Conservation (phyloP, 164 flowering plant species). For the Piper longum region DNA sequence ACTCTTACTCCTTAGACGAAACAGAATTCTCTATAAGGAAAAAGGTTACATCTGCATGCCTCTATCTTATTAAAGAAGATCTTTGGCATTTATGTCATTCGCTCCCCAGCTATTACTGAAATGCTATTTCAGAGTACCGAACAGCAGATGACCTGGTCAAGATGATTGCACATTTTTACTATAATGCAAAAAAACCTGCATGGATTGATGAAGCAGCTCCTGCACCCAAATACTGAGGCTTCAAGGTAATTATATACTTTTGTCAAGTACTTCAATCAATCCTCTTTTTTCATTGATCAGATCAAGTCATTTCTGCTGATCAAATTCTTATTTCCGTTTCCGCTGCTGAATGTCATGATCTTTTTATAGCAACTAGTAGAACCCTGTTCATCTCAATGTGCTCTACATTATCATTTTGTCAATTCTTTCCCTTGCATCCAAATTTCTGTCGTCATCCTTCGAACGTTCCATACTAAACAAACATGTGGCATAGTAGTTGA, state of each 20-base stretch:
- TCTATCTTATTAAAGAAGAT: background rate
- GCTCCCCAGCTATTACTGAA: background rate
- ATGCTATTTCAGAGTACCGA: conserved; percentile 36
- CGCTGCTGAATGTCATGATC: background rate
- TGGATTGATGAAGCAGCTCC: conserved; percentile 36
- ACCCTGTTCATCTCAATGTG: too few relatives aligned
- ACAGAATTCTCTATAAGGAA: conserved; percentile 67
- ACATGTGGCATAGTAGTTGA: too few relatives aligned
- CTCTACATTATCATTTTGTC: too few relatives aligned
- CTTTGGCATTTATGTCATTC: background rate
- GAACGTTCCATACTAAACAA: too few relatives aligned
- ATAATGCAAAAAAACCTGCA: conserved; percentile 78
- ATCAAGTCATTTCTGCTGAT: background rate
- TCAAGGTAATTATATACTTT: background rate
- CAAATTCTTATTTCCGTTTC: background rate
- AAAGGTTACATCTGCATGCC: conserved; percentile 30
- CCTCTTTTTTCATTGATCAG: too few relatives aligned
- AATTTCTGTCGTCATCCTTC: too few relatives aligned
- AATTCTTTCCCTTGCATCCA: too few relatives aligned
- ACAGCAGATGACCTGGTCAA: conserved; percentile 75
- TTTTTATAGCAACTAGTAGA: background rate
- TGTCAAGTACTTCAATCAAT: background rate
- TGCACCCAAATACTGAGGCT: conserved; percentile 12
- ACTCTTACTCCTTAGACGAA: conserved; percentile 64
- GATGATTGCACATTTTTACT: conserved; percentile 90